Evolutionary conservation across 2,329 filamentous ascomycete species (phyloP).

Genomic region (Cordyceps cateniannulata): DNA sequence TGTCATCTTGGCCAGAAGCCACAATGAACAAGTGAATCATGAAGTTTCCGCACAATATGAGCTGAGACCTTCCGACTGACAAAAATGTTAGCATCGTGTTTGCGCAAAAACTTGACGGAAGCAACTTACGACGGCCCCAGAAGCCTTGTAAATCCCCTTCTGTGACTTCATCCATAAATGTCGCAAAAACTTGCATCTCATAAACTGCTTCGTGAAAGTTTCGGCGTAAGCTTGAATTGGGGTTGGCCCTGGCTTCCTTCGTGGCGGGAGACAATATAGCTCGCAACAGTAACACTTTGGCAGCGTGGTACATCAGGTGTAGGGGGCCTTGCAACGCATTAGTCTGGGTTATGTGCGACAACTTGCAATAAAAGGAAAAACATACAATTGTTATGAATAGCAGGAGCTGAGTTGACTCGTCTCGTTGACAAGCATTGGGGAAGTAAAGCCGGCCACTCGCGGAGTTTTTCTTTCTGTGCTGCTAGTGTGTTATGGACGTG

Average conservation of each 20-base stretch:
- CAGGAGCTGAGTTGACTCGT: conserved; percentile 11
- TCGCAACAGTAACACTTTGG: conserved; percentile 35
- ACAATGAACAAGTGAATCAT: conserved; percentile 42
- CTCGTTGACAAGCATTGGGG: conserved; percentile 28
- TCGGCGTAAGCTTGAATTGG: conserved; percentile 28
- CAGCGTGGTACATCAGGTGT: conserved; percentile 36
- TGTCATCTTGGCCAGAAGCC: conserved; percentile 29
- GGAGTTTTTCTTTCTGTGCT: conserved; percentile 23
- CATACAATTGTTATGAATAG: conserved; percentile 22
- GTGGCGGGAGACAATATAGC: conserved; percentile 41
- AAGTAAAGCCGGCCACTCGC: conserved; percentile 30
- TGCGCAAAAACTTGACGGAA: background rate
- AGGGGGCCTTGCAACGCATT: conserved; percentile 26
- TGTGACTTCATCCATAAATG: conserved; percentile 31
- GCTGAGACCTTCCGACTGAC: conserved; percentile 30
- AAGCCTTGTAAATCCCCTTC: conserved; percentile 33
- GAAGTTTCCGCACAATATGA: conserved; percentile 42
- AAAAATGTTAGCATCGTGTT: background rate
- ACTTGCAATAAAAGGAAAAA: background rate
- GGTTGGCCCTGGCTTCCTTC: conserved; percentile 30
- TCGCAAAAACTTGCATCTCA: conserved; percentile 31
- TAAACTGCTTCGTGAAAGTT: conserved; percentile 29
- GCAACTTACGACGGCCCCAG: conserved; percentile 37
- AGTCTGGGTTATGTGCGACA: background rate
- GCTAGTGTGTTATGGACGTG: conserved; percentile 19